Evolutionary conservation across 176 grass and related monocot species (phyloP), one percentile per base, ranked within the genome.

Genomic region (Ampelocalamus luodianensis): DNA sequence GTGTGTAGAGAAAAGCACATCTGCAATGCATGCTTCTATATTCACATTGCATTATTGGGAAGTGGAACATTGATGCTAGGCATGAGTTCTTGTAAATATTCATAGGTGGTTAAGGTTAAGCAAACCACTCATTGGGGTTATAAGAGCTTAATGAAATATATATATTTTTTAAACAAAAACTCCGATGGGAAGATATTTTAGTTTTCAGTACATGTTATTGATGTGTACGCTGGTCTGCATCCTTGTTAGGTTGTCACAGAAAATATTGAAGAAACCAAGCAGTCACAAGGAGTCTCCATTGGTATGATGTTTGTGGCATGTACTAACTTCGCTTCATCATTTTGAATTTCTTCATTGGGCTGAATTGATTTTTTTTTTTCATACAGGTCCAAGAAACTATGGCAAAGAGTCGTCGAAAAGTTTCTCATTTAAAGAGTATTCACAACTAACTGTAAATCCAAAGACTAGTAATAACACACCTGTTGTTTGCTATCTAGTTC

Each of bases 401-500:
- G 73, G 17, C 51, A 79, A 87, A 53, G 61, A 85, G 9, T 26
- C 51, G 1, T 18, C 56, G 2, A 86, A 82, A 83, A 66, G 80
- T 70, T 93, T 95, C 83, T 95, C 93, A 56, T 81, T 89, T 38
- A 95, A 89, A 64, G 83, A 93, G 96, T 98, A 98, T 88, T 90
- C 44, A 86, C 42, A 77, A 46, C 71, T 86, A 74, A 78, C 76
- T 79, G 58, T 91, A 85, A 85, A 65, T 64, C 62, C 69, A 79
- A 68, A 42, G 45, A 65, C 34, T n/a, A 85, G 72, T 38, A 44
- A 76, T 82, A 49, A 22, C 38, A 23, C 50, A 48, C 18, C 15
- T 60, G 49, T 45, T 55, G 18, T 86, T 80, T 59, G 39, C 26
- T 91, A 16, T 68, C 12, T 77, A 67, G 23, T 48, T 67, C 64